Evolutionary conservation across 768 basidiomycete genomes (phyloP).

Genomic region (Russula emetica): DNA sequence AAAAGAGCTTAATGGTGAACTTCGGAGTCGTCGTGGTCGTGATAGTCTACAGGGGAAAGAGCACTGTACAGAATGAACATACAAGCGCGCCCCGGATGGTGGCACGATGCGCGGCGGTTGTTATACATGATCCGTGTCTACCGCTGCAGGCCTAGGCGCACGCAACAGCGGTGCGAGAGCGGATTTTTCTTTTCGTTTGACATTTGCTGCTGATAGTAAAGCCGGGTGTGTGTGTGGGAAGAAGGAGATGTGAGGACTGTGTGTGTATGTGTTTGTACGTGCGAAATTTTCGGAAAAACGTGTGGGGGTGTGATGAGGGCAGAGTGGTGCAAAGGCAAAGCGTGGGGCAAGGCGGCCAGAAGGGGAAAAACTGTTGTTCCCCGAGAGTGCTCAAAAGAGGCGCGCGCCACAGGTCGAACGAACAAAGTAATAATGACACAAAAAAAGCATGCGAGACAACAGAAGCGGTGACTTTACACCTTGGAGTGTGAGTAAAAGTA

Average conservation of each 20-base stretch:
- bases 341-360: neutral
- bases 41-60: neutral
- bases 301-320: slow-evolving; percentile 10
- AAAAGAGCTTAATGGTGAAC: neutral
- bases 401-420: too few relatives aligned
- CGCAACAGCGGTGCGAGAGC: slow-evolving; percentile 10
- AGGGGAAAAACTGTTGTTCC: slow-evolving; percentile 7
- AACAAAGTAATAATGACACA: slow-evolving; percentile 6
- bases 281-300: slow-evolving; percentile 15
- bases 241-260: neutral
- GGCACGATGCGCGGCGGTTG: neutral
- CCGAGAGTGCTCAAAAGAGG: neutral
- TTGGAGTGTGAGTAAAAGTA: slow-evolving; percentile 6
- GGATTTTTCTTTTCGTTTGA: slow-evolving; percentile 7
- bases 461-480: neutral
- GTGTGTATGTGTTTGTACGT: neutral
- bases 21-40: neutral
- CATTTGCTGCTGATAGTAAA: neutral
- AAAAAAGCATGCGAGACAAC: neutral
- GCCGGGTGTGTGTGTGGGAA: neutral
- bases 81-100: neutral
- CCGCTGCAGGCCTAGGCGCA: slow-evolving; percentile 3
- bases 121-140: slow-evolving; percentile 21
- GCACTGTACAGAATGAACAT: neutral
- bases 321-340: neutral